Base-by-base conservation (phyloP, 768 basidiomycete species). In the Agaricus blazei region DNA sequence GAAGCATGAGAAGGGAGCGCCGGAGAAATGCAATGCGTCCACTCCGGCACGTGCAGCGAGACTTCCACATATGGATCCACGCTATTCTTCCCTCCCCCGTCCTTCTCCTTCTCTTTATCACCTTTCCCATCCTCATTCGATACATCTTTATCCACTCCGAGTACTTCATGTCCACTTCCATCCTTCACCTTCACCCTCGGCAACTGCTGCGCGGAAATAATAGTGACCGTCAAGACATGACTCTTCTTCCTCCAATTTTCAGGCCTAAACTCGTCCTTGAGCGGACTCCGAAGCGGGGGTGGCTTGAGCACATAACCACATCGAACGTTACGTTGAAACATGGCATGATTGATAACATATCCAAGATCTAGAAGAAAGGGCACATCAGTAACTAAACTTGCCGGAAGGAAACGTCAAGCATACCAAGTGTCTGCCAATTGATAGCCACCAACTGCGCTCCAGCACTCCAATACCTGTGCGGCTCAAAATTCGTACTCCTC, bases 351-450 rank as follows among this genome's bases (percentile, higher is more conserved):
- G 66, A 98, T 90, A 77, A 91, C 85, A 64, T 87, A 89, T 1
- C 93, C 95, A 50, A 92, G 67, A 69, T 98, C 95, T 93, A 64
- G 26, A 28, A n/a, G n/a, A n/a, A n/a, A n/a, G n/a, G 37, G 11
- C n/a, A n/a, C 38, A 40, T 15, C 19, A 27, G 45, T 11, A 9
- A 9, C 12, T 23, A 7, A 27, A 12, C 19, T 41, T 12, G 12
- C 6, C 19, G 38, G 45, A 4, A 15, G 14, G 24, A 42, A 24
- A 15, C 2, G 19, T 54, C 48, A 42, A 75, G n/a, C 84, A 48
- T 63, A 94, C 93, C 93, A 62, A 84, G 87, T 0, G 95, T 98
- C 69, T 99, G 97, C 90, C 94, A 97, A 68, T 99, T 99, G 57
- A 99, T 79, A 3, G 97, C 93, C 0, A 96, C 93, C 29, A 98